Conservation (phyloP, 345 rosid genomes). For the Aethionema arabicum region DNA sequence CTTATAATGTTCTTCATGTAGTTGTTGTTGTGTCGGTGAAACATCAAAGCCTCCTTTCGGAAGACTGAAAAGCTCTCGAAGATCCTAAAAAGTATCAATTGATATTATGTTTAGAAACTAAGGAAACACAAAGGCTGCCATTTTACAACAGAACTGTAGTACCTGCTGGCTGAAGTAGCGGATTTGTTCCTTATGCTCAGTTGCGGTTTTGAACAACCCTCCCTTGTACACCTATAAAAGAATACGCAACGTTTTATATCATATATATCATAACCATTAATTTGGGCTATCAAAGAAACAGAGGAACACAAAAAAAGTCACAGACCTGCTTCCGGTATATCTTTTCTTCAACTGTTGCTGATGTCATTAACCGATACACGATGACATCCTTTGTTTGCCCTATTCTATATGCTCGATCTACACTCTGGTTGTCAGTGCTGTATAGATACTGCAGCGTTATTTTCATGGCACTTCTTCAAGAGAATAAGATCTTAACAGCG, state of each 20-base stretch:
- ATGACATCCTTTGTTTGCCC: conserved; percentile 93
- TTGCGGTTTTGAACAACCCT: conserved; percentile 91
- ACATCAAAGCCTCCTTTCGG: conserved; percentile 86
- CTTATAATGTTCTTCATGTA: conserved; percentile 80
- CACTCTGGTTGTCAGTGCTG: conserved; percentile 97
- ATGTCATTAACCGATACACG: conserved; percentile 91
- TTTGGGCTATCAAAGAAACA: not conserved
- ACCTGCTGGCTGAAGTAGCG: conserved; percentile 96
- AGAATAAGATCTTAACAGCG: conserved; percentile 5
- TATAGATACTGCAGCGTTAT: conserved; percentile 18
- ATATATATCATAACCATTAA: conserved; percentile 20
- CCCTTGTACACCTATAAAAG: conserved; percentile 75
- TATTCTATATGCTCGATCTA: conserved; percentile 97
- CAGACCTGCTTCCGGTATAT: conserved; percentile 92
- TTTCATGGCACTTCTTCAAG: conserved; percentile 6
- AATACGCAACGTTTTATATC: not conserved
- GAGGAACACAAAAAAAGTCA: not conserved
- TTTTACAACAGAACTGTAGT: conserved; percentile 8
- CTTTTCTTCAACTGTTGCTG: conserved; percentile 98
- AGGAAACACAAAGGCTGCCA: conserved; percentile 8
- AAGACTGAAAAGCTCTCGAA: conserved; percentile 82
- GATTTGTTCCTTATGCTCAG: conserved; percentile 95
- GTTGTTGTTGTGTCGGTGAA: conserved; percentile 86
- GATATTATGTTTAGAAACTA: not conserved
- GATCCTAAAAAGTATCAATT: conserved; percentile 59